Evolutionary conservation across 2,329 filamentous ascomycete species (phyloP).

Genomic region (Amauroascus verrucosus): DNA sequence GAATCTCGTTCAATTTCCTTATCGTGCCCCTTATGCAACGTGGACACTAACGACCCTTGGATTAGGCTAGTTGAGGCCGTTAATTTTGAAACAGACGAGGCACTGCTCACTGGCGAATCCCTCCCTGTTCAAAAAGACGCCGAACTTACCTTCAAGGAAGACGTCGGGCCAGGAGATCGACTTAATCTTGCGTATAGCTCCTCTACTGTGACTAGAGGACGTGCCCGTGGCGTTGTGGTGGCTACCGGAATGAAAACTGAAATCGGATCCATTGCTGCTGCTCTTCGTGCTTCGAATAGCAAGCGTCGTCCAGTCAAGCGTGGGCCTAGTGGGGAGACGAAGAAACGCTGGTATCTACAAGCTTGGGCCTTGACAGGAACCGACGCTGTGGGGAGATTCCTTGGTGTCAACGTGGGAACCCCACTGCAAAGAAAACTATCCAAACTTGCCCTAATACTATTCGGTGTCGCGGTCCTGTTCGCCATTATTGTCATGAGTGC

Average conservation of each 20-base stretch:
- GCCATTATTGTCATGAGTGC: constrained; percentile 59
- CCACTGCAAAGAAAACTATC: constrained; percentile 60
- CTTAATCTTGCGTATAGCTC: constrained; percentile 54
- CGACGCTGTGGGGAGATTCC: constrained; percentile 52
- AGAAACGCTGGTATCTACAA: constrained; percentile 45
- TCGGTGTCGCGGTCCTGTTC: constrained; percentile 56
- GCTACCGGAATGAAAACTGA: constrained; percentile 53
- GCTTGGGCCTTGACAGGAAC: constrained; percentile 44
- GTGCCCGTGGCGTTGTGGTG: constrained; percentile 51
- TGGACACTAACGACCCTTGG: neutral
- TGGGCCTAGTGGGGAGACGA: constrained; percentile 39
- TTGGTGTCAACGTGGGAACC: constrained; percentile 59
- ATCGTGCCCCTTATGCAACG: neutral
- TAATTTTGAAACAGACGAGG: constrained; percentile 52
- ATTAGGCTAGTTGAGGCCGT: constrained; percentile 44
- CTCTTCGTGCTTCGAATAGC: constrained; percentile 51
- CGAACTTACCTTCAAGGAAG: constrained; percentile 40
- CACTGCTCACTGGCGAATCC: constrained; percentile 53
- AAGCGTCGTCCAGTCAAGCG: constrained; percentile 44
- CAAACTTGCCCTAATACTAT: constrained; percentile 56
- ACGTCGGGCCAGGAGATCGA: constrained; percentile 50
- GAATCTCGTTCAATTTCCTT: neutral
- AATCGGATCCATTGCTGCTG: constrained; percentile 54
- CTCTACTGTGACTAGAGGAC: constrained; percentile 52
- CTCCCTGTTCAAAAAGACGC: constrained; percentile 48